Evolutionary conservation across 352 stramenopile genomes (phyloP).

Genomic region (Globisporangium camurandrum): DNA sequence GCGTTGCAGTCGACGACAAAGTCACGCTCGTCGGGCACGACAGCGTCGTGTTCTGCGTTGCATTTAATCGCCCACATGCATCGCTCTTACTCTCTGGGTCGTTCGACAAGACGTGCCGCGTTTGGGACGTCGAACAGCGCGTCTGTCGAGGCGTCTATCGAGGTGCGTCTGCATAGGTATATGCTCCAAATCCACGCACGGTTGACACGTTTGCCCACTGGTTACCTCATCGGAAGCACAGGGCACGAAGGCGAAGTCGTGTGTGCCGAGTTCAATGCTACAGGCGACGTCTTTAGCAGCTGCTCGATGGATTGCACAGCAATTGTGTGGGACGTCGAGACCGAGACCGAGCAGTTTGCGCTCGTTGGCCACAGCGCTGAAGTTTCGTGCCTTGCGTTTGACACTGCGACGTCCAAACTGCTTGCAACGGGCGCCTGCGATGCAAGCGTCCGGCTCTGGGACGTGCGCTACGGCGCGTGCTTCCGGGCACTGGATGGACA

Average conservation of each 20-base stretch:
- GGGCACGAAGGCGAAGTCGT: slow-evolving; percentile 61
- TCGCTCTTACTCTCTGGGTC: slow-evolving; percentile 54
- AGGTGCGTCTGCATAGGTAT: not conserved
- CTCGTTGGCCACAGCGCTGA: slow-evolving; percentile 54
- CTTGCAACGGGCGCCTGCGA: slow-evolving; percentile 61
- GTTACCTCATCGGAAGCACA: no score
- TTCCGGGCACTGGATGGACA: slow-evolving; percentile 65
- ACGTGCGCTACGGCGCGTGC: slow-evolving; percentile 55
- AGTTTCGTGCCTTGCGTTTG: slow-evolving; percentile 64
- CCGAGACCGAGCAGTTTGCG: slow-evolving; percentile 29
- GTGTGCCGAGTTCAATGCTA: slow-evolving; percentile 28
- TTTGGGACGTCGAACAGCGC: slow-evolving; percentile 48
- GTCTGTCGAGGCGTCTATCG: slow-evolving; percentile 29
- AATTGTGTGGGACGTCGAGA: slow-evolving; percentile 59
- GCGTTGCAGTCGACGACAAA: slow-evolving; percentile 20
- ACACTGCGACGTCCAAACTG: slow-evolving; percentile 27
- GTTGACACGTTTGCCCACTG: no score
- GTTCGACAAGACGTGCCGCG: slow-evolving; percentile 71
- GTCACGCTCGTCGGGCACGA: slow-evolving; percentile 44
- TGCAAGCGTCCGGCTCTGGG: slow-evolving; percentile 62
- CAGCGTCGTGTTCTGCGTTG: slow-evolving; percentile 55
- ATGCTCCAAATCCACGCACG: no score
- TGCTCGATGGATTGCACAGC: slow-evolving; percentile 66
- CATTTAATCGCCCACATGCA: slow-evolving; percentile 49
- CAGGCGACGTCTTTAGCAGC: slow-evolving; percentile 41